Evolutionary conservation across 176 grass and related monocot genomes (phyloP).

Genomic region (Areca catechu): DNA sequence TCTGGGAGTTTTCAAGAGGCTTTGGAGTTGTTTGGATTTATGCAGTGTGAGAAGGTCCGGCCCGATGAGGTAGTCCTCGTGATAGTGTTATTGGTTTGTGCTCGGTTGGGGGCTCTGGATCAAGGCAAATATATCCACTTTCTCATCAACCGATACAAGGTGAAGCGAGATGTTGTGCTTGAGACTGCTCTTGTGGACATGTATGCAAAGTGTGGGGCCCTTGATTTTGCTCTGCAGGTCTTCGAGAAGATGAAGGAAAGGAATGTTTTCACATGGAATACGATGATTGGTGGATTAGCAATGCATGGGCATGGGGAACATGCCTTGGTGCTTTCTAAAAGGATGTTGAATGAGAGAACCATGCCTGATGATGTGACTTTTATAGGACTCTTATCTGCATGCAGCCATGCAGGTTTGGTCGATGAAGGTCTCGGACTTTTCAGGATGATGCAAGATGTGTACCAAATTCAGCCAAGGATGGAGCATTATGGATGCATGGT

Average conservation of each 20-base stretch:
- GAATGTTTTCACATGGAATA: conserved; percentile 17
- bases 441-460: conserved; percentile 9
- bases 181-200: conserved; percentile 8
- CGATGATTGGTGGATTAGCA: conserved; percentile 4
- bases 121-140: conserved; percentile 15
- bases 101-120: conserved; percentile 6
- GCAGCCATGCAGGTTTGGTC: conserved; percentile 6
- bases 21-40: conserved; percentile 4
- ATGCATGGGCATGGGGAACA: conserved; percentile 7
- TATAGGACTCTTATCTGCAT: conserved; percentile 12
- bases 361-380: conserved; percentile 11
- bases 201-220: conserved; percentile 9
- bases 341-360: conserved; percentile 2
- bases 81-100: conserved; percentile 5
- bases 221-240: conserved; percentile 7
- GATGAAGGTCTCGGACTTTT: not conserved
- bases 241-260: conserved; percentile 9
- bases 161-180: conserved; percentile 1
- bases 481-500: conserved; percentile 13
- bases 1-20: conserved; percentile 3
- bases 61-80: conserved; percentile 7
- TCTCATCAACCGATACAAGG: not conserved
- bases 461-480: conserved; percentile 1
- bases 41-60: conserved; percentile 1
- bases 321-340: conserved; percentile 1